phyloP scores from a whole-genome alignment of 1,139 yeast species.

The Kurtzmaniella quercitrusa region DNA sequence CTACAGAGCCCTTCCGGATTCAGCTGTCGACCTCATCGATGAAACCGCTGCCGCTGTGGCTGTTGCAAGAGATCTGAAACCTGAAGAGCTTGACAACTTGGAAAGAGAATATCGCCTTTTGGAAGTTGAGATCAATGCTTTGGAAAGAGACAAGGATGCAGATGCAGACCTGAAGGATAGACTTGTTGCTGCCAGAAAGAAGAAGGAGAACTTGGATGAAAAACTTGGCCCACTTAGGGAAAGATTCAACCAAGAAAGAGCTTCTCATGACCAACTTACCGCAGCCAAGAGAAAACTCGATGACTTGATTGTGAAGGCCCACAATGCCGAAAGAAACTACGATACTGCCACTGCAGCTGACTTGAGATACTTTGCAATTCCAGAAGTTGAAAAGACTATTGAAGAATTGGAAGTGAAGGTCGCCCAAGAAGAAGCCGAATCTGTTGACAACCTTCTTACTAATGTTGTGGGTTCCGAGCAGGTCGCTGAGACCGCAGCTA shows the following conservation, averaged over 20 bases:
- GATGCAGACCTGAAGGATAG: slow-evolving; percentile 87
- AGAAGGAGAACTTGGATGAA: slow-evolving; percentile 80
- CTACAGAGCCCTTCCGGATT: slow-evolving; percentile 93
- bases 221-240: slow-evolving; percentile 81
- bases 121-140: slow-evolving; percentile 93
- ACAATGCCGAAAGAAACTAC: slow-evolving; percentile 94
- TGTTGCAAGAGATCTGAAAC: slow-evolving; percentile 96
- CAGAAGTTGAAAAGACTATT: slow-evolving; percentile 78
- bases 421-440: slow-evolving; percentile 65
- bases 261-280: slow-evolving; percentile 87
- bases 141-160: slow-evolving; percentile 92
- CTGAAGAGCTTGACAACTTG: slow-evolving; percentile 89
- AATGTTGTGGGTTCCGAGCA: slow-evolving; percentile 92
- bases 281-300: slow-evolving; percentile 86
- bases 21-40: slow-evolving; percentile 95
- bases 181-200: slow-evolving; percentile 69
- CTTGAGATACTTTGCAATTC: slow-evolving; percentile 93
- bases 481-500: slow-evolving; percentile 95
- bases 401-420: slow-evolving; percentile 69
- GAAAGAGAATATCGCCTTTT: slow-evolving; percentile 89
- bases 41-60: slow-evolving; percentile 98
- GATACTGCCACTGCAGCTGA: slow-evolving; percentile 96
- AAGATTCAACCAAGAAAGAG: slow-evolving; percentile 81
- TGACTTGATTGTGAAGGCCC: slow-evolving; percentile 87
- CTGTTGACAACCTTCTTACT: slow-evolving; percentile 62